phyloP scores from a whole-genome alignment of 345 rosid species.

The Combretum micranthum region DNA sequence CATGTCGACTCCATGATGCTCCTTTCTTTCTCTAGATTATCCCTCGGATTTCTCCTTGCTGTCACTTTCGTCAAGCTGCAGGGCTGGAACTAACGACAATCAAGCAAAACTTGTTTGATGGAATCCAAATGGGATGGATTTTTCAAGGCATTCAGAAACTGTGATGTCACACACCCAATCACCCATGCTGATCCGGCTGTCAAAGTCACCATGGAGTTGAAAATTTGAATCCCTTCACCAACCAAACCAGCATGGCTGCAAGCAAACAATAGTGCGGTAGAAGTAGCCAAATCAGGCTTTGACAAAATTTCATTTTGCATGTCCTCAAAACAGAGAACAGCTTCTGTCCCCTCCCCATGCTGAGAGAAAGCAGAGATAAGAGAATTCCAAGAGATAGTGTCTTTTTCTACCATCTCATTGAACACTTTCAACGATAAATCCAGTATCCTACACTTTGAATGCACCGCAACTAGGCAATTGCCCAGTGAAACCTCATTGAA shows the following conservation, averaged over 20 bases:
- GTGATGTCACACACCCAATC: too few relatives aligned
- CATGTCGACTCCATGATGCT: too few relatives aligned
- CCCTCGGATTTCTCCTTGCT: too few relatives aligned
- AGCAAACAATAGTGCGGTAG: constrained; percentile 57
- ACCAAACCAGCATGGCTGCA: constrained; percentile 74
- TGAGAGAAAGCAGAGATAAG: constrained; percentile 60
- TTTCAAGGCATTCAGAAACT: too few relatives aligned
- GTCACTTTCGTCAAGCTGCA: too few relatives aligned
- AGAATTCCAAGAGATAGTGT: constrained; percentile 66
- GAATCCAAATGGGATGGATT: too few relatives aligned
- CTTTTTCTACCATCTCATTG: constrained; percentile 36
- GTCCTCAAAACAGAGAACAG: constrained; percentile 32
- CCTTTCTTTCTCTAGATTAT: too few relatives aligned
- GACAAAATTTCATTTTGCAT: constrained; percentile 36
- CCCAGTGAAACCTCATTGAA: constrained; percentile 37
- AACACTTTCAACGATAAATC: constrained; percentile 47
- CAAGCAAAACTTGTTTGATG: too few relatives aligned
- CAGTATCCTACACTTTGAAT: constrained; percentile 57
- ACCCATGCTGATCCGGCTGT: too few relatives aligned
- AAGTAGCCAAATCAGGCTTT: constrained; percentile 54
- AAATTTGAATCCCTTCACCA: constrained; percentile 41
- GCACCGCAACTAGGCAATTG: constrained; percentile 56
- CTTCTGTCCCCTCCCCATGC: constrained; percentile 63
- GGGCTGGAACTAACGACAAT: too few relatives aligned
- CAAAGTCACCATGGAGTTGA: constrained; percentile 39